Evolutionary conservation across 2,329 filamentous ascomycete genomes (phyloP).

Genomic region (Stromatinia cepivora): DNA sequence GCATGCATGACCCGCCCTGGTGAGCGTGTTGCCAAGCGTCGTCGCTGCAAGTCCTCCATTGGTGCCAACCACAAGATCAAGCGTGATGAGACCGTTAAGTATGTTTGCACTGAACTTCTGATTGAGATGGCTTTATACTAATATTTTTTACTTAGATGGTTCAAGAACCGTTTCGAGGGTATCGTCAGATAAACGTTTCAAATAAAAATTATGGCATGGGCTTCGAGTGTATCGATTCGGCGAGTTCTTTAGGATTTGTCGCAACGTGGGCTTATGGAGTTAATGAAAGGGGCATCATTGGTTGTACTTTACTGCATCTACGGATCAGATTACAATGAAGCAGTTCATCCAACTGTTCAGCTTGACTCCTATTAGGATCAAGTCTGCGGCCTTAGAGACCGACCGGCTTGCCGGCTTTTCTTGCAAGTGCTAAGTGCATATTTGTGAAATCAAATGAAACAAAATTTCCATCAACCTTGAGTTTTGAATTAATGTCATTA

Average conservation of each 20-base stretch:
- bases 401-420: slow-evolving; percentile 69
- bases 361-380: slow-evolving; percentile 53
- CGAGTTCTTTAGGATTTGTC: slow-evolving; percentile 21
- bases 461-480: slow-evolving; percentile 1
- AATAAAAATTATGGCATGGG: slow-evolving; percentile 14
- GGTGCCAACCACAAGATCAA: slow-evolving; percentile 90
- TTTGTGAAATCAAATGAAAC: slow-evolving; percentile 13
- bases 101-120: not conserved
- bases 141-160: slow-evolving; percentile 59
- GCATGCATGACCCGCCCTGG: slow-evolving; percentile 99
- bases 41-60: slow-evolving; percentile 83
- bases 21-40: slow-evolving; percentile 95
- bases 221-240: slow-evolving; percentile 22
- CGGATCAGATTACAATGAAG: slow-evolving; percentile 44
- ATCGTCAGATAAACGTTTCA: slow-evolving; percentile 83
- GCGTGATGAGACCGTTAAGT: slow-evolving; percentile 89
- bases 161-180: slow-evolving; percentile 65
- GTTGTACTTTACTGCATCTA: slow-evolving; percentile 40
- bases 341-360: slow-evolving; percentile 49
- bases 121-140: not conserved
- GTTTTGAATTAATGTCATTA: not conserved
- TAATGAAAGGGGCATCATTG: slow-evolving; percentile 34
- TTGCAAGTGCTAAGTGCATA: slow-evolving; percentile 28
- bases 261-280: slow-evolving; percentile 36
- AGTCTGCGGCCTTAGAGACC: slow-evolving; percentile 70